Evolutionary conservation across 2,329 filamentous ascomycete genomes (phyloP), one percentile per base, ranked within the genome.

Genomic region (Penicillium sp.): DNA sequence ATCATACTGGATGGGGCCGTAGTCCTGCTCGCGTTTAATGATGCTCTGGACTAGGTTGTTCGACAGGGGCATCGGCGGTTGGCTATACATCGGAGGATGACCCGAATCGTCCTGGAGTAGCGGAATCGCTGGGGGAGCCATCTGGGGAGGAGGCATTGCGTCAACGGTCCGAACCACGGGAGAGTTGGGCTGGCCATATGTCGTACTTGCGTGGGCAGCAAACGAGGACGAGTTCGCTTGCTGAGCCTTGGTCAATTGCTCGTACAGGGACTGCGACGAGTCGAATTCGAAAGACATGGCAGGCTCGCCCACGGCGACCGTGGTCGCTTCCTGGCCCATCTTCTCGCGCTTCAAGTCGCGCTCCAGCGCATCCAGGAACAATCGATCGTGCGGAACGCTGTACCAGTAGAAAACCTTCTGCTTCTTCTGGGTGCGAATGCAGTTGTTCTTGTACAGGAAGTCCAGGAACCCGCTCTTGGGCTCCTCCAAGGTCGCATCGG

Each of bases 391-490:
- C 1, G 94, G 94, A 43, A 99, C 94, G 78, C 92, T 96, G 77
- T 97, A 99, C 94, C 94, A 99, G 79, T 97, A 99, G 70, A 99
- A 99, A 61, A 99, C 94, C 81, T 99, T 99, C 71, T 99, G 94
- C 82, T 99, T 99, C 85, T 99, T 99, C 76, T 99, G 94, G 33
- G 94, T 99, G 64, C 94, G 87, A 65, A 99, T 99, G 82, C 94
- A 99, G 80, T 99, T 99, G 83, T 99, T 99, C 83, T 99, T 99
- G 85, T 99, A 99, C 40, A 99, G 81, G 73, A 97, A 99, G 75
- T 99, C 94, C 56, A 99, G 83, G 77, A 99, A 99, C 1, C 89
- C 87, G 76, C 92, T 97, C 82, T 99, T 99, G 50, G 94, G 94
- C 79, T 99, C 94, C 76, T 99, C 94, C 54, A 99, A 85, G 38